A percentile compares a stretch with the other conserved stretches of the same genome.
These are phyloP conservation scores for Rhododendron henanense DNA, from an alignment of 148 eudicot species.

Conservation along the genomic window DNA sequence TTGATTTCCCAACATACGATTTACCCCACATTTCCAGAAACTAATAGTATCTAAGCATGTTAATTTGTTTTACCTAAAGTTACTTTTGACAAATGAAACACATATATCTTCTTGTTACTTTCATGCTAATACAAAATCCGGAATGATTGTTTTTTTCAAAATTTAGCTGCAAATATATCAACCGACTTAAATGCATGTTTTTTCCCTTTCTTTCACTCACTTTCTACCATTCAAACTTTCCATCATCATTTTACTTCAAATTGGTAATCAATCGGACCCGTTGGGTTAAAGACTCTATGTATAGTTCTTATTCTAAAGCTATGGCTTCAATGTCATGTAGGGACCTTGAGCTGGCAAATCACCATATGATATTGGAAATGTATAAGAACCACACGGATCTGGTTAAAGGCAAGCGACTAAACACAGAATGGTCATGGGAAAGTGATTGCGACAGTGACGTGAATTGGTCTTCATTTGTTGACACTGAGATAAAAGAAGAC, in stretches of 20 bases:
- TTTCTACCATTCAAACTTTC: neutral
- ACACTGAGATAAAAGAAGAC: conserved; percentile 60
- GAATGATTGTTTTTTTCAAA: neutral
- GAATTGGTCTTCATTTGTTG: conserved; percentile 69
- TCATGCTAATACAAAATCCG: neutral
- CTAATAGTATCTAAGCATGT: neutral
- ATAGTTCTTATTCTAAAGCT: neutral
- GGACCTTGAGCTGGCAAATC: conserved; percentile 65
- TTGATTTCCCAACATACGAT: neutral
- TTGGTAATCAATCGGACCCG: neutral
- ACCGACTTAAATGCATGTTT: neutral
- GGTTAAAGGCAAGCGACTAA: conserved; percentile 37
- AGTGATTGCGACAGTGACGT: conserved; percentile 53
- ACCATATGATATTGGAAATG: conserved; percentile 52
- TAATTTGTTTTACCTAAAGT: neutral
- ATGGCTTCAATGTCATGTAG: conserved; percentile 28
- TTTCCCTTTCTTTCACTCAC: neutral
- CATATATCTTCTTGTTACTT: neutral
- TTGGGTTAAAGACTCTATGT: neutral
- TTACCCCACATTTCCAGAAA: neutral
- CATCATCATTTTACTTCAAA: neutral
- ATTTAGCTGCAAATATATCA: neutral
- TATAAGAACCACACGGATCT: conserved; percentile 49
- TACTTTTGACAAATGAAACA: neutral
- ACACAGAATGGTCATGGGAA: conserved; percentile 25